Percentiles rank a stretch among this genome's conserved stretches.
Conservation (phyloP, 2,329 filamentous ascomycete species). For the Dissoconium aciculare region DNA sequence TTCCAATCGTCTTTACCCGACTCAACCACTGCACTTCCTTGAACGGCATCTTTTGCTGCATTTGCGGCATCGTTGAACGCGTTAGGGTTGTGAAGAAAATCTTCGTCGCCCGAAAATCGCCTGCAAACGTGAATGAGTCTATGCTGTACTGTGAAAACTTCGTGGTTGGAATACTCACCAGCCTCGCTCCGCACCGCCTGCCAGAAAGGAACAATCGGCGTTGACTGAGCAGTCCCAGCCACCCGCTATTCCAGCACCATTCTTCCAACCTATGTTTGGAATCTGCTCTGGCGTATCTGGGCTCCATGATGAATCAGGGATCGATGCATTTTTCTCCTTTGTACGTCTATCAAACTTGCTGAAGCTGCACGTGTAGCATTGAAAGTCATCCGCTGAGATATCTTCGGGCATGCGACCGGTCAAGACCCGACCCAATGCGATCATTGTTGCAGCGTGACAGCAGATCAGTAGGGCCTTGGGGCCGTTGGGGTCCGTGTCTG, state of each 20-base stretch:
- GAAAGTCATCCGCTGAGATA: conserved; percentile 62
- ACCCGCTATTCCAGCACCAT: conserved; percentile 49
- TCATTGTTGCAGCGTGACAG: conserved; percentile 79
- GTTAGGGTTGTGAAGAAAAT: conserved; percentile 32
- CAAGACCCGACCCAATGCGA: conserved; percentile 67
- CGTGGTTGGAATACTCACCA: conserved; percentile 45
- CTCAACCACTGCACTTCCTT: no score
- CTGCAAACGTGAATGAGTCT: conserved; percentile 19
- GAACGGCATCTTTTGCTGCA: conserved; percentile 5
- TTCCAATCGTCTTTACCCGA: no score
- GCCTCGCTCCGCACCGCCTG: conserved; percentile 67
- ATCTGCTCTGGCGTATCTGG: conserved; percentile 22
- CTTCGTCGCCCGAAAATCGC: conserved; percentile 44
- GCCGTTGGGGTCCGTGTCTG: conserved; percentile 51
- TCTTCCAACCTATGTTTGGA: conserved; percentile 39
- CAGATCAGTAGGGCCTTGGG: conserved; percentile 61
- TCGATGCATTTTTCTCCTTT: conserved; percentile 8
- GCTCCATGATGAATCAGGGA: conserved; percentile 15
- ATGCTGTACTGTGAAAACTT: conserved; percentile 5
- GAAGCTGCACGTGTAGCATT: conserved; percentile 68
- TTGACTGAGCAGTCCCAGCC: conserved; percentile 70
- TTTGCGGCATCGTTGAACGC: conserved; percentile 24
- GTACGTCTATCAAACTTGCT: conserved; percentile 47
- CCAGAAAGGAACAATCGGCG: conserved; percentile 73
- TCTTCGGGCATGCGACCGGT: conserved; percentile 64